phyloP scores from a whole-genome alignment of 495 filamentous ascomycete genomes.

The Xylaria grammica region DNA sequence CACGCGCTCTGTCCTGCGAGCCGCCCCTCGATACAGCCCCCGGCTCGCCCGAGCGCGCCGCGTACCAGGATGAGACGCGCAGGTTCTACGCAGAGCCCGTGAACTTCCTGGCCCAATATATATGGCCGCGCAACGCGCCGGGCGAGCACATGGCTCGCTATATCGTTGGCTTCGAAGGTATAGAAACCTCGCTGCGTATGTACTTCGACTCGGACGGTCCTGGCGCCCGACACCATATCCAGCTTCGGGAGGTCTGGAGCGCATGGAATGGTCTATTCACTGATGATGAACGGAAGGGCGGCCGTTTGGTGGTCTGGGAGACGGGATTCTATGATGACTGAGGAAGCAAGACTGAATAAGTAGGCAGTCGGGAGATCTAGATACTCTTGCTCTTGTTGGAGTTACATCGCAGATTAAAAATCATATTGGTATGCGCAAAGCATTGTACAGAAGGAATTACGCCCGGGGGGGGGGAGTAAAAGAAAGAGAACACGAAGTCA shows the following conservation, averaged over 20 bases:
- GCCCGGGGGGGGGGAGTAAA: too few relatives aligned
- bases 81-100: conserved; percentile 76
- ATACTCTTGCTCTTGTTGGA: too few relatives aligned
- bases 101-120: conserved; percentile 59
- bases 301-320: conserved; percentile 84
- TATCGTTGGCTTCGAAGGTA: conserved; percentile 60
- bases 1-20: conserved; percentile 90
- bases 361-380: background rate
- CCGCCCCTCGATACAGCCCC: conserved; percentile 72
- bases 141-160: conserved; percentile 57
- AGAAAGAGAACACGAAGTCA: too few relatives aligned
- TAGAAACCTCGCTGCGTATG: conserved; percentile 47
- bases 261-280: conserved; percentile 83
- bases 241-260: conserved; percentile 68
- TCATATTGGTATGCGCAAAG: background rate
- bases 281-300: conserved; percentile 83
- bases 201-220: conserved; percentile 50
- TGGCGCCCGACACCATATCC: conserved; percentile 53
- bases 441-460: background rate
- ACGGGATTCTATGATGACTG: conserved; percentile 44
- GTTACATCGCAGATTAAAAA: too few relatives aligned
- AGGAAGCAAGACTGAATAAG: background rate
- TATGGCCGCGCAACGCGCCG: conserved; percentile 46
- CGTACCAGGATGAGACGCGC: conserved; percentile 88
- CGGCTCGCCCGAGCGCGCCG: conserved; percentile 54